Percentiles rank a stretch among this genome's conserved stretches.
These are phyloP conservation scores for Acanthamoeba rhysodes DNA, from an alignment of 208 protist genomes.

Conservation along the genomic window DNA sequence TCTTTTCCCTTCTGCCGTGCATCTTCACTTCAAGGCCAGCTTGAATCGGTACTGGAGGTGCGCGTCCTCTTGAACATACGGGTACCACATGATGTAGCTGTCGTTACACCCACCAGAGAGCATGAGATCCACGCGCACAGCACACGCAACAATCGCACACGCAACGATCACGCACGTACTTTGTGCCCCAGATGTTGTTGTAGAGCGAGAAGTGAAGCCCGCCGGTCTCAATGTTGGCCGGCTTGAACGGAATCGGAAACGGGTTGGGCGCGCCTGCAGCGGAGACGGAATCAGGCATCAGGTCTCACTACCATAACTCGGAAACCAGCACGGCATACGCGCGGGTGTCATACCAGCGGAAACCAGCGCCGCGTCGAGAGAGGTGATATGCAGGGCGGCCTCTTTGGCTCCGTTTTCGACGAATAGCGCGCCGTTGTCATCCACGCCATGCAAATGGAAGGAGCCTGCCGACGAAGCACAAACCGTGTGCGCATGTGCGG, in stretches of 20 bases:
- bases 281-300: too few relatives aligned
- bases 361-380: background rate
- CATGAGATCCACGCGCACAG: background rate
- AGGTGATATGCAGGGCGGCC: background rate
- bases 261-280: background rate
- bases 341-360: too few relatives aligned
- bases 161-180: background rate
- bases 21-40: background rate
- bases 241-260: conserved; percentile 36
- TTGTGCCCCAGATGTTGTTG: conserved; percentile 77
- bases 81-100: conserved; percentile 76
- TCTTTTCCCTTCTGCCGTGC: too few relatives aligned
- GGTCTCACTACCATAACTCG: too few relatives aligned
- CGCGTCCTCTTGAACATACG: conserved; percentile 5
- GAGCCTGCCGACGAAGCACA: background rate
- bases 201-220: conserved; percentile 31
- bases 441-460: background rate
- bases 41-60: conserved; percentile 36
- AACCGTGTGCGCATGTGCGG: too few relatives aligned
- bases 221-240: background rate
- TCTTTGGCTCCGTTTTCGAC: background rate
- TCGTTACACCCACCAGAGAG: too few relatives aligned
- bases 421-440: background rate
- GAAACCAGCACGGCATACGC: too few relatives aligned
- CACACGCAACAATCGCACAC: too few relatives aligned